Base-by-base conservation (phyloP, 2,329 filamentous ascomycete species). In the Apiospora marii region DNA sequence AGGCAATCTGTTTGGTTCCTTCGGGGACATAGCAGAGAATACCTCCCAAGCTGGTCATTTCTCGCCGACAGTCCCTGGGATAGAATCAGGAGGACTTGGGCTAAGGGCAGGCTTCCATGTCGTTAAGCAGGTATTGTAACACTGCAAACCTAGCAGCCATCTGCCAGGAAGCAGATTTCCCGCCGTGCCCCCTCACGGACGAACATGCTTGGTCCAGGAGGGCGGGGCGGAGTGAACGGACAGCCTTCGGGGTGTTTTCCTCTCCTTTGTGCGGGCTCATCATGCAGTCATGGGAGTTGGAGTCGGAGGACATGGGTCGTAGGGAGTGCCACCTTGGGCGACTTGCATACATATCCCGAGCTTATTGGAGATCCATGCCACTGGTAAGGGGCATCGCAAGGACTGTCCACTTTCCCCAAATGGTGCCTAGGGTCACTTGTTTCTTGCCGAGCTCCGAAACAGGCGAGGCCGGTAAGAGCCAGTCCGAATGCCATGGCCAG, bases 321-420 rank as follows among this genome's bases (percentile, higher is more conserved):
- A 19, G 19, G 34, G 30, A 41, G 30, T 41, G 19, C 58, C 34
- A 13, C 2, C 58, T 41, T 64, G 58, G 34, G 58, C 58, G 34
- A 41, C 22, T 37, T 64, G 58, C 58, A 64, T 41, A 64, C 58
- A 64, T 41, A 64, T 24, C 3, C 13, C n/a, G 34, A 64, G 58
- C 58, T 64, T 64, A 64, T 64, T 41, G 58, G 34, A 24, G 58
- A 64, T 14, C 58, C 58, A 64, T 64, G 22, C 34, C 34, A 16
- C 22, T 64, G 30, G 58, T 41, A 61, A 30, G 19, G 30, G 53
- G 19, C 37, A 61, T 61, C 30, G 30, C 30, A 10, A 34, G 7
- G 16, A 22, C 10, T 10, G 37, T 61, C 19, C 37, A 19, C 53
- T 37, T 61, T 16, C 53, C 53, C 53, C 7, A 41, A 61, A 41